Percentiles rank a stretch among this genome's conserved stretches.
These are phyloP conservation scores for Paramecium caudatum DNA, from an alignment of 73 alveolate genomes.

Conservation along the genomic window DNA sequence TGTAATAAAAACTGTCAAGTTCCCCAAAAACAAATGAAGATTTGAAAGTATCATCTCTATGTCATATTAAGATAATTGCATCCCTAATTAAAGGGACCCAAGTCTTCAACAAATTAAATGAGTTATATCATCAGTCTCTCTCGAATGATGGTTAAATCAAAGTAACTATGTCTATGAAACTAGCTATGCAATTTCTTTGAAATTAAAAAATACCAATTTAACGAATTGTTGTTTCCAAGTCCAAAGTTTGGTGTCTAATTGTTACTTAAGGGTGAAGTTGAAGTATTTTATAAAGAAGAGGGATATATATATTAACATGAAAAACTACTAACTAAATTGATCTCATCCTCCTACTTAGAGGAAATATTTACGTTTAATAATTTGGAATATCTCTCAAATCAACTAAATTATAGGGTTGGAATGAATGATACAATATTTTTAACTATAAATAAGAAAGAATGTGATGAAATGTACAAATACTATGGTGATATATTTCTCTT, in stretches of 20 bases:
- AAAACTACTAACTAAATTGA: background rate
- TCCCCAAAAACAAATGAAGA: constrained; percentile 41
- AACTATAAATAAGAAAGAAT: background rate
- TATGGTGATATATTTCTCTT: constrained; percentile 20
- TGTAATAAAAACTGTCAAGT: background rate
- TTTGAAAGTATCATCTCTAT: background rate
- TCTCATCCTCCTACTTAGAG: background rate
- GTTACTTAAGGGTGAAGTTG: background rate
- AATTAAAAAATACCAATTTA: background rate
- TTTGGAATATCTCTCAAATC: background rate
- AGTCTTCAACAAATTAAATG: constrained; percentile 16
- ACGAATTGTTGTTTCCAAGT: background rate
- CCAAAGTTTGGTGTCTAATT: background rate
- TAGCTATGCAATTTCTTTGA: constrained; percentile 16
- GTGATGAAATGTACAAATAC: constrained; percentile 6
- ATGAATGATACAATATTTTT: background rate
- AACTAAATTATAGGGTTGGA: background rate
- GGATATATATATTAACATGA: constrained; percentile 13
- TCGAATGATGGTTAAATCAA: constrained; percentile 12
- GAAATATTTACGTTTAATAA: background rate
- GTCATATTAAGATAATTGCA: background rate
- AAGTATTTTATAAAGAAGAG: constrained; percentile 3
- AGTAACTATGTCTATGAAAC: background rate
- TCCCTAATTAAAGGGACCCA: background rate
- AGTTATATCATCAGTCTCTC: background rate